phyloP scores from a whole-genome alignment of 108 stramenopile species.

The Nannochloropsis salina region DNA sequence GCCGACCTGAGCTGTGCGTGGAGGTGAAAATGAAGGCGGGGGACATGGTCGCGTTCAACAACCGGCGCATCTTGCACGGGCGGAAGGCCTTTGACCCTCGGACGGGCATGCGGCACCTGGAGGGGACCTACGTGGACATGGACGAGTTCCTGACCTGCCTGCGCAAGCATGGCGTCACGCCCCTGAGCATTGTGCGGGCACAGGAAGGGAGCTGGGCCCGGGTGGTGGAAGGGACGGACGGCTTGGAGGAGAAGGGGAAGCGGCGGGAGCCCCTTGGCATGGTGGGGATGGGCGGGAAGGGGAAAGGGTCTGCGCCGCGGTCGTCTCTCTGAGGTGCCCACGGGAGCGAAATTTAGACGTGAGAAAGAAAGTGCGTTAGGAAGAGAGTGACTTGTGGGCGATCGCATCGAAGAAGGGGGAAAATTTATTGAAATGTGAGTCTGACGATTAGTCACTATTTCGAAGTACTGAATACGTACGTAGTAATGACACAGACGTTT shows the following conservation, averaged over 20 bases:
- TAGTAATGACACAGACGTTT: too few species aligned
- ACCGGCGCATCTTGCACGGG: constrained; percentile 47
- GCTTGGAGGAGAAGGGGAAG: not conserved
- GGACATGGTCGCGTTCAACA: constrained; percentile 45
- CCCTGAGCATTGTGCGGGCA: constrained; percentile 1
- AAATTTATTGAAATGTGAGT: too few species aligned
- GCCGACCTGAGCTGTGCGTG: constrained; percentile 20
- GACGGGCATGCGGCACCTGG: constrained; percentile 33
- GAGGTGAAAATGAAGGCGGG: constrained; percentile 30
- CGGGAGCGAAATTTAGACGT: too few species aligned
- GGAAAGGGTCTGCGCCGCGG: not conserved
- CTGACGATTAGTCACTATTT: too few species aligned
- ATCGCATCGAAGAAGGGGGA: too few species aligned
- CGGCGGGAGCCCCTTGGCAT: not conserved
- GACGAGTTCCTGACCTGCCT: constrained; percentile 27
- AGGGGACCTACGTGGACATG: constrained; percentile 42
- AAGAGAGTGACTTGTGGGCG: too few species aligned
- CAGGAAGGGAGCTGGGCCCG: not conserved
- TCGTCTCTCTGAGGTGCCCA: not conserved
- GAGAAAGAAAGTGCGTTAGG: too few species aligned
- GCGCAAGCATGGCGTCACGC: not conserved
- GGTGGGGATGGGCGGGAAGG: not conserved
- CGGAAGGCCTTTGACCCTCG: constrained; percentile 31
- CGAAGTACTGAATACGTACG: too few species aligned
- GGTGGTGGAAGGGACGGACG: not conserved